phyloP scores from a whole-genome alignment of 352 stramenopile genomes.

The Phytophthora pistaciae region DNA sequence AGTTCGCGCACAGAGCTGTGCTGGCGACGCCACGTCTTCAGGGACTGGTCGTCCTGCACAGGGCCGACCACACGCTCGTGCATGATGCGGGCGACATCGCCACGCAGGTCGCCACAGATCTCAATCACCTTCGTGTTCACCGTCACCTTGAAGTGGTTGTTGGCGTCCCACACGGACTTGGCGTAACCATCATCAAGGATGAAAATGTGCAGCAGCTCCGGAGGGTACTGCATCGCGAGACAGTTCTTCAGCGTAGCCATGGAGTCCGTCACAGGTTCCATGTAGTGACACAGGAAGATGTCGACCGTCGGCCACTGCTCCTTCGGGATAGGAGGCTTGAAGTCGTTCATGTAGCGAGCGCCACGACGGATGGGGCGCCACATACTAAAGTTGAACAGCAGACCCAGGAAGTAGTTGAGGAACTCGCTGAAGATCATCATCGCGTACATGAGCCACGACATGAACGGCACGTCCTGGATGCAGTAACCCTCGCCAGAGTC shows the following conservation, averaged over 20 bases:
- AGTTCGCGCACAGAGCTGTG: constrained; percentile 88
- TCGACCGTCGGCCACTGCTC: constrained; percentile 91
- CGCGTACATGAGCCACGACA: constrained; percentile 84
- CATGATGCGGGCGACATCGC: constrained; percentile 86
- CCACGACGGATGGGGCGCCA: constrained; percentile 90
- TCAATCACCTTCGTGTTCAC: constrained; percentile 94
- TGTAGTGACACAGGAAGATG: constrained; percentile 92
- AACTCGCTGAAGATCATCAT: constrained; percentile 91
- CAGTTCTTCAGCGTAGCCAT: constrained; percentile 91
- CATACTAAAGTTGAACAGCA: constrained; percentile 94
- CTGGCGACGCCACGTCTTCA: constrained; percentile 89
- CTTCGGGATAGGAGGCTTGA: constrained; percentile 90
- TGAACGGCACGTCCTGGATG: constrained; percentile 69
- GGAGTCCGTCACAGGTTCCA: constrained; percentile 85
- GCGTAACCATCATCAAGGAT: constrained; percentile 92
- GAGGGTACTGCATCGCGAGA: constrained; percentile 89
- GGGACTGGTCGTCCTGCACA: constrained; percentile 73
- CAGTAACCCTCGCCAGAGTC: constrained; percentile 79
- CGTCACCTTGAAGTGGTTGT: constrained; percentile 92
- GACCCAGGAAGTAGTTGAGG: constrained; percentile 87
- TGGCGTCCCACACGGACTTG: constrained; percentile 90
- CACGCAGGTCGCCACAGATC: constrained; percentile 81
- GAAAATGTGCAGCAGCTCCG: constrained; percentile 87
- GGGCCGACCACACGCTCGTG: constrained; percentile 87
- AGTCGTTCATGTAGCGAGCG: constrained; percentile 90